These are phyloP conservation scores for Phaeomoniella chlamydospora DNA, from an alignment of 2,329 filamentous ascomycete genomes.

Conservation along the genomic window DNA sequence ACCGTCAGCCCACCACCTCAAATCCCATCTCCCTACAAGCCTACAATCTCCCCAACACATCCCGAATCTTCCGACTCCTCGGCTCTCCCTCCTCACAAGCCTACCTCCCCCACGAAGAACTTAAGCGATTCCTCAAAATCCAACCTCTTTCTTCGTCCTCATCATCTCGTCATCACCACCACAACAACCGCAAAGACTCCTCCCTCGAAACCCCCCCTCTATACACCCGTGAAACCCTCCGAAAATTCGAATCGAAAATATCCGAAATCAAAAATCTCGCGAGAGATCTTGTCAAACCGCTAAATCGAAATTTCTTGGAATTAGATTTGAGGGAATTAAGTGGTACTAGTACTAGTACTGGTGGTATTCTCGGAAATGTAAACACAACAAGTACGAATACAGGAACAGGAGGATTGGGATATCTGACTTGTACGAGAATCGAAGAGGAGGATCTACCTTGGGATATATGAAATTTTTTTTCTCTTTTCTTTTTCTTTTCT, in stretches of 20 bases:
- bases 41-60: conserved; percentile 41
- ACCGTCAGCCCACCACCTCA: conserved; percentile 16
- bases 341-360: conserved; percentile 11
- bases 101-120: conserved; percentile 73
- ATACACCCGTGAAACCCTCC: conserved; percentile 75
- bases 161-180: conserved; percentile 28
- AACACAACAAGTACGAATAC: neutral
- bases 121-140: conserved; percentile 78
- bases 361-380: conserved; percentile 9
- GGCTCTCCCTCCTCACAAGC: conserved; percentile 45
- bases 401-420: conserved; percentile 31
- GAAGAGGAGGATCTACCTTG: conserved; percentile 50
- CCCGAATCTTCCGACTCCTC: conserved; percentile 64
- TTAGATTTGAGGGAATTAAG: conserved; percentile 47
- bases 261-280: conserved; percentile 81
- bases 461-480: conserved; percentile 21
- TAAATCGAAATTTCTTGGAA: conserved; percentile 77
- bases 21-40: conserved; percentile 21
- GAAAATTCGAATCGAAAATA: conserved; percentile 70
- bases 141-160: conserved; percentile 35
- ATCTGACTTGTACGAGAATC: conserved; percentile 51
- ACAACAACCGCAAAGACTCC: neutral
- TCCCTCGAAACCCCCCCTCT: conserved; percentile 26
- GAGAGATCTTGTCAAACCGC: conserved; percentile 64
- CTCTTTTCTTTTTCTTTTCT: neutral